These are phyloP conservation scores for Pterocarpus macrocarpus DNA, from an alignment of 306 rosid genomes.

Conservation along the genomic window DNA sequence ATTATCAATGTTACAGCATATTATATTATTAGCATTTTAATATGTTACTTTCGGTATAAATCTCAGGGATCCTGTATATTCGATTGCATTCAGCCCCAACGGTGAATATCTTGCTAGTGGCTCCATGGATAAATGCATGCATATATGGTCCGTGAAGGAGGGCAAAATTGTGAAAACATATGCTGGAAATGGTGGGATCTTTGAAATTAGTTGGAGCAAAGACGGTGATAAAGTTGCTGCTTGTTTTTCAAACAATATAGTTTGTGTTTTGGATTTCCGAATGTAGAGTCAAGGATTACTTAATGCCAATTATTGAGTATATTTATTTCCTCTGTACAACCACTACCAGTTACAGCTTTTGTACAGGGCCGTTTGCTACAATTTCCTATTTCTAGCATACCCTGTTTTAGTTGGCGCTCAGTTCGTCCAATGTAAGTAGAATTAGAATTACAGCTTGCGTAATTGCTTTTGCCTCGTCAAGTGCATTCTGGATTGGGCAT, in stretches of 20 bases:
- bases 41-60: slow-evolving; percentile 3
- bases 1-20: neutral
- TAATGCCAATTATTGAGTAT: neutral
- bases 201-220: slow-evolving; percentile 94
- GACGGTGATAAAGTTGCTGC: slow-evolving; percentile 95
- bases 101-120: slow-evolving; percentile 97
- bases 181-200: slow-evolving; percentile 89
- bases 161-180: slow-evolving; percentile 88
- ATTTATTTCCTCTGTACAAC: neutral
- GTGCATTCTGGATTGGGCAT: neutral
- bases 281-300: slow-evolving; percentile 47
- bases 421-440: neutral
- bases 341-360: slow-evolving; percentile 5
- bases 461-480: neutral
- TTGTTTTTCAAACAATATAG: slow-evolving; percentile 90
- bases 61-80: slow-evolving; percentile 86
- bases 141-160: slow-evolving; percentile 91
- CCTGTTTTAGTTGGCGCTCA: neutral
- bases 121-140: slow-evolving; percentile 84
- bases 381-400: neutral
- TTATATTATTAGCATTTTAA: neutral
- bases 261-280: slow-evolving; percentile 73
- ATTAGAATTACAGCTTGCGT: neutral
- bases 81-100: slow-evolving; percentile 93
- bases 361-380: neutral